Base-by-base conservation (phyloP, 2,329 filamentous ascomycete species). In the Fonsecaea erecta region DNA sequence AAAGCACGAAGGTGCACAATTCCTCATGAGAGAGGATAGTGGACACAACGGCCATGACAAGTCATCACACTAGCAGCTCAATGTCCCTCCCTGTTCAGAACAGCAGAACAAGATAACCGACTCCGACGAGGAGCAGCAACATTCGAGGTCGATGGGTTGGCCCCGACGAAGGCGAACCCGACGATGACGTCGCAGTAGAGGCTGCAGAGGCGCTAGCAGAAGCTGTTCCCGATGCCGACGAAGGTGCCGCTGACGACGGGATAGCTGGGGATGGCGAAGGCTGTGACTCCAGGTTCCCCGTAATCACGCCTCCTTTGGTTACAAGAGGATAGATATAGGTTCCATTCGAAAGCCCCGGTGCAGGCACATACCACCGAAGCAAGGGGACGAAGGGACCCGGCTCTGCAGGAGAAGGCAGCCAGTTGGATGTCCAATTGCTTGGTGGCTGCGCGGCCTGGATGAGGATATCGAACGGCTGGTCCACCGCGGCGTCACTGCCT, bases 381-480 rank as follows among this genome's bases (percentile, higher is more conserved):
- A 28, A 24, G 24, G 43, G 26, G 37, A 35, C 34, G 21, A 57
- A 57, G 43, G 26, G 26, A n/a, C 54, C 34, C 1, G 30, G n/a
- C 11, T 57, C 54, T 30, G 32, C 6, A 37, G 54, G 54, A 1
- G 54, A 57, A n/a, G 54, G 54, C 26, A 57, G 12, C 54, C 54
- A 57, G 37, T 57, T 57, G 32, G 30, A 35, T 11, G 54, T 57
- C 54, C 54, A 57, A 40, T 57, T 57, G 26, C 24, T 28, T 14
- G 54, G 54, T 35, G 54, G 54, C 21, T 26, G 32, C 7, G 2
- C 54, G 14, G 54, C 30, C 34, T 57, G 54, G 34, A 57, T 24
- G 32, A 57, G 54, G 14, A 57, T 57, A 11, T 57, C 26, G n/a
- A 57, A 57, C 9, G 54, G 54, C 24, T 28, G 9, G 30, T 57